Evolutionary conservation across 495 filamentous ascomycete genomes (phyloP).

Genomic region (Trichoderma gamsii): DNA sequence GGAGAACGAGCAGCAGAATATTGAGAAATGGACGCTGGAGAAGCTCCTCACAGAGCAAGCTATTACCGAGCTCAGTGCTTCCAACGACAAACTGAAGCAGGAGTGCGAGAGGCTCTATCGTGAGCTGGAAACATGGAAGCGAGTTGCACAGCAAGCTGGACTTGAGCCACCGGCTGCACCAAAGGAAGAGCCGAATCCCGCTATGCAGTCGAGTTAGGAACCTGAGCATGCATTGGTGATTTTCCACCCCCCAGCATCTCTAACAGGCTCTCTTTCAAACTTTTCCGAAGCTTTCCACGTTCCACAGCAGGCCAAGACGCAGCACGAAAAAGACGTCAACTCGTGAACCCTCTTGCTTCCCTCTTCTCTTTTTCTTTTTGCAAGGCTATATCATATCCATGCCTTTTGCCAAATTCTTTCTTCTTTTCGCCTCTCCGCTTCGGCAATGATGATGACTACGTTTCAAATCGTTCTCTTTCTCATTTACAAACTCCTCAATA

Average conservation of each 20-base stretch:
- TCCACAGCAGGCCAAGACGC: background rate
- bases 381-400: background rate
- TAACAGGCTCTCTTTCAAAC: background rate
- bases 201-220: slow-evolving; percentile 12
- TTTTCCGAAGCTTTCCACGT: background rate
- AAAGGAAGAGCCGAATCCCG: slow-evolving; percentile 35
- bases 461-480: background rate
- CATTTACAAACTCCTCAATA: background rate
- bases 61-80: slow-evolving; percentile 78
- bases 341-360: background rate
- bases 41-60: slow-evolving; percentile 94
- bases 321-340: background rate
- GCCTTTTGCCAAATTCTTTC: background rate
- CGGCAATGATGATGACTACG: slow-evolving; percentile 8
- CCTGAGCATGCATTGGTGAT: background rate
- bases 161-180: slow-evolving; percentile 41
- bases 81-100: slow-evolving; percentile 83
- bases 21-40: slow-evolving; percentile 94
- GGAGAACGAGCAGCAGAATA: slow-evolving; percentile 87
- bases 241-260: background rate
- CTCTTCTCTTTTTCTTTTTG: background rate
- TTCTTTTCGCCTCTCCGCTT: background rate
- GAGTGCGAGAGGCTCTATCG: slow-evolving; percentile 67
- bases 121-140: slow-evolving; percentile 81
- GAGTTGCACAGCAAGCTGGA: slow-evolving; percentile 69